Evolutionary conservation across 139 green algal genomes (phyloP), one percentile per base, ranked within the genome.

Genomic region (Raphidocelis subcapitata): DNA sequence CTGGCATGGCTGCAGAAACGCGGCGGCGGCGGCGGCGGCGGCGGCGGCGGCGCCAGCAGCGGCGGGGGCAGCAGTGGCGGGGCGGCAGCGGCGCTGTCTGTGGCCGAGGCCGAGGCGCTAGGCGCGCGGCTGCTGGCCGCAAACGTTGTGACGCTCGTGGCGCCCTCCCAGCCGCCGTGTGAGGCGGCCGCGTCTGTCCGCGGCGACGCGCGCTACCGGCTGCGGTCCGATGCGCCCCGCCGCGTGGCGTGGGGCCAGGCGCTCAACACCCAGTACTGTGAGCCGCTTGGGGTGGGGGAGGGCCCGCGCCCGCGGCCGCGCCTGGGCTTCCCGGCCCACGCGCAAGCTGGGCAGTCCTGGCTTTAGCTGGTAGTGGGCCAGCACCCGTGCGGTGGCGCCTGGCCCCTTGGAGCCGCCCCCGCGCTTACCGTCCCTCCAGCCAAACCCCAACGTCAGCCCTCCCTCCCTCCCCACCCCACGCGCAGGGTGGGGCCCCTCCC

Each of bases 401-500:
- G 24, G 12, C 3, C 56, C 56, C n/a, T n/a, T n/a, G n/a, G n/a
- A n/a, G n/a, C n/a, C n/a, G n/a, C n/a, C n/a, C n/a, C n/a, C n/a
- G n/a, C n/a, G n/a, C n/a, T n/a, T n/a, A n/a, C n/a, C n/a, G n/a
- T n/a, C n/a, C n/a, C n/a, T n/a, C n/a, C n/a, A n/a, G n/a, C n/a
- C n/a, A n/a, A n/a, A n/a, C 29, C 41, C 41, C 32, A 28, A 28
- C 21, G 12, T 37, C 26, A 23, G 12, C 5, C 59, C 5, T 37
- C 26, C 20, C 32, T 65, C 29, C 59, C 15, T 41, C 59, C 59
- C 12, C 12, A 41, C 5, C 32, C 16, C 59, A 15, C 21, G 5
- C 21, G 20, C 15, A 37, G 55, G 33, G 44, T 96, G 89, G 89
- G 81, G 77, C 67, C 62, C 70, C 60, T 83, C 82, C 12, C 59